Evolutionary conservation across 352 stramenopile species (phyloP), one percentile per base, ranked within the genome.

Genomic region (Phytophthora podocarpi): DNA sequence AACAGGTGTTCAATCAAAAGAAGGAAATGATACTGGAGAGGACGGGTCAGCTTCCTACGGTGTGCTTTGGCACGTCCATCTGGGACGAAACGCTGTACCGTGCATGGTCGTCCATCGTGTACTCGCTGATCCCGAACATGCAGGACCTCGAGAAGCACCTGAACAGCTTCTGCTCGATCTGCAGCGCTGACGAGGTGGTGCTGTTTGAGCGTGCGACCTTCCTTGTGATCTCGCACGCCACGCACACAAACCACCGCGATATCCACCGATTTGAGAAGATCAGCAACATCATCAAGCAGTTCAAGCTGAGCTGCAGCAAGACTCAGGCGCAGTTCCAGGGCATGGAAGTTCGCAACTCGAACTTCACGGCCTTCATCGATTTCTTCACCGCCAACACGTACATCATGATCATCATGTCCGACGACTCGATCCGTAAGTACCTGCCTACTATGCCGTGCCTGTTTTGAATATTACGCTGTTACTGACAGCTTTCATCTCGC

Each of bases 201-300:
- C 80, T 99, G 13, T 99, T 99, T 78, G 97, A 99, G 75, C 85
- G 92, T 43, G 96, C 96, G 1, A 99, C 98, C 4, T 99, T 99
- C 78, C 84, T 99, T 16, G 98, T 99, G 15, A 99, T 99, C 72
- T 96, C 91, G 27, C 96, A 99, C 70, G 94, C 96, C 5, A 97
- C 89, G 20, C 83, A 94, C 51, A 85, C 84, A 21, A 87, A 80
- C 23, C 93, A 99, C 63, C 95, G 96, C 68, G 97, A 99, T 70
- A 96, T 97, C 35, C 96, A 99, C 72, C 95, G 98, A 16, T 99
- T 99, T 73, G 98, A 99, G 83, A 99, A 99, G 70, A 99, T 99
- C 66, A 98, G 90, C 68, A 99, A 99, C 73, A 99, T 99, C 78
- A 98, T 99, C 76, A 99, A 99, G 81, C 98, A 99, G 78, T 99